A percentile compares a stretch with the other conserved stretches of the same genome.
phyloP scores from a whole-genome alignment of 2,329 filamentous ascomycete genomes.

The Penicillium thymicola region DNA sequence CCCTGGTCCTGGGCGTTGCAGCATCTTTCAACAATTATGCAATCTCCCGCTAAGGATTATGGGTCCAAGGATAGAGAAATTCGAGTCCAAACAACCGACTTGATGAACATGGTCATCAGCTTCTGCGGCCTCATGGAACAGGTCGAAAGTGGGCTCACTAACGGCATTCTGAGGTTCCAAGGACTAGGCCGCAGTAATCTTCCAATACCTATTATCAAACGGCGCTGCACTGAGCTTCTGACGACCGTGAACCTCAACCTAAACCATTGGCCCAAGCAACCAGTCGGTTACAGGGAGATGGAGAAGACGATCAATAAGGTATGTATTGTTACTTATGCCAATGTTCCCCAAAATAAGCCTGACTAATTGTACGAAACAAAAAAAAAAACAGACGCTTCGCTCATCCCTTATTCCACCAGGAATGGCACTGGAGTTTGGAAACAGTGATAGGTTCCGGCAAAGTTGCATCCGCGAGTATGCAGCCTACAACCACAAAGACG shows the following conservation, averaged over 20 bases:
- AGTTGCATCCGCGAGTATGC: constrained; percentile 6
- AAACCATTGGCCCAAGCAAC: constrained; percentile 4
- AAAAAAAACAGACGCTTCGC: neutral
- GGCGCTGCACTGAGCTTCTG: constrained; percentile 13
- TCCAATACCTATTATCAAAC: neutral
- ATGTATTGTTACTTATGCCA: neutral
- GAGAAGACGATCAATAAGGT: constrained; percentile 5
- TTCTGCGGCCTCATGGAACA: constrained; percentile 8
- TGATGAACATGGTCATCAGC: neutral
- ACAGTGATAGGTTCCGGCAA: constrained; percentile 4
- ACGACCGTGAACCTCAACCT: constrained; percentile 12
- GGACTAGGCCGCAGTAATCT: neutral
- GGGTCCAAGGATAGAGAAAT: neutral
- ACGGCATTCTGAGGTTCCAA: neutral
- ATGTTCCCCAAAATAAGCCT: neutral
- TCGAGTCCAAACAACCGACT: neutral
- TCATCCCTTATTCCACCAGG: neutral
- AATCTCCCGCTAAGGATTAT: neutral
- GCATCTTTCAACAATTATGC: constrained; percentile 9
- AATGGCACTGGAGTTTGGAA: neutral
- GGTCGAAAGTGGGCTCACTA: neutral
- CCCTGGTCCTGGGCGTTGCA: constrained; percentile 15
- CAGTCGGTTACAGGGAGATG: constrained; percentile 1
- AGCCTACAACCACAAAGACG: constrained; percentile 12
- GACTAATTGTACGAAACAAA: neutral